Evolutionary conservation across 1,284 basidiomycete species (phyloP).

Genomic region (Pyrrhoderma noxium): DNA sequence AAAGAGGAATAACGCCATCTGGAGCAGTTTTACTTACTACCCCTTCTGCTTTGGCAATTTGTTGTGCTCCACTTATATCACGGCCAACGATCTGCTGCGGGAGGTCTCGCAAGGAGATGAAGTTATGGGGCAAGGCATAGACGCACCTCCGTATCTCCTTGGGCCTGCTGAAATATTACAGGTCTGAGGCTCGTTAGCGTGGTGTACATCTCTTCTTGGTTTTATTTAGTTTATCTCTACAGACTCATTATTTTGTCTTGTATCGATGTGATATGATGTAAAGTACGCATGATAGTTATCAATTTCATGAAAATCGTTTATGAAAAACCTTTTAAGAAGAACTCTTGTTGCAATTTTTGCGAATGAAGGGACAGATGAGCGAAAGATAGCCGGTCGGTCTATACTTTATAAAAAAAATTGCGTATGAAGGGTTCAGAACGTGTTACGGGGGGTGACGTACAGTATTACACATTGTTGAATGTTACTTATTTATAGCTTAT

Average conservation of each 20-base stretch:
- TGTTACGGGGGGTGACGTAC: no score
- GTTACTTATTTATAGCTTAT: no score
- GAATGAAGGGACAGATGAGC: no score
- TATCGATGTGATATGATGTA: not conserved
- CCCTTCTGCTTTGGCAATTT: conserved; percentile 53
- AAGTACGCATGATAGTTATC: not conserved
- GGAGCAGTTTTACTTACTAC: conserved; percentile 28
- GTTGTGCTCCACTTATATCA: conserved; percentile 38
- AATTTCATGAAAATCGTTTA: not conserved
- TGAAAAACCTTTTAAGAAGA: not conserved
- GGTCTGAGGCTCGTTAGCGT: conserved; percentile 73
- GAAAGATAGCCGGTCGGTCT: no score
- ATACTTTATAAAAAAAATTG: no score
- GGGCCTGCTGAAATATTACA: conserved; percentile 39
- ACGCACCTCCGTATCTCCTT: conserved; percentile 83
- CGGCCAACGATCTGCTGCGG: conserved; percentile 49
- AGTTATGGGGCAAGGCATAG: conserved; percentile 82
- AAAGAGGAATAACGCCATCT: no score
- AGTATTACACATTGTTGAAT: no score
- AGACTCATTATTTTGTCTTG: conserved; percentile 18
- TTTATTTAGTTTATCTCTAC: not conserved
- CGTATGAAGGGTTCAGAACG: no score
- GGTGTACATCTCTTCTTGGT: conserved; percentile 58
- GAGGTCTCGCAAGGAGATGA: conserved; percentile 84
- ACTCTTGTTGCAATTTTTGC: no score